Evolutionary conservation across 1,284 basidiomycete genomes (phyloP).

Genomic region (Cutaneotrichosporon dermatis): DNA sequence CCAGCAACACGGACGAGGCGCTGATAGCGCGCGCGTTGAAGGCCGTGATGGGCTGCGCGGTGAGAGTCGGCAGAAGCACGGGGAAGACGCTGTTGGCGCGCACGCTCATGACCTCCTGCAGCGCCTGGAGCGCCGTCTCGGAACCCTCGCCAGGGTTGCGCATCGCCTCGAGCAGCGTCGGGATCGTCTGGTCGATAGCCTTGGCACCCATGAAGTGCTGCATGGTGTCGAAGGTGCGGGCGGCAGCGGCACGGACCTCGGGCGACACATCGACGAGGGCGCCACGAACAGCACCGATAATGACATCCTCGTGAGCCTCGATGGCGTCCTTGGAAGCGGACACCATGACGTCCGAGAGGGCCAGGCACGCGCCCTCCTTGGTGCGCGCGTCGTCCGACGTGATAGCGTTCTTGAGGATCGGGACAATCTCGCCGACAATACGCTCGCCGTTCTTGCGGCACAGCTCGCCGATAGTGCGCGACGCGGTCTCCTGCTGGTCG

Average conservation of each 20-base stretch:
- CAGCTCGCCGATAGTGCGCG: conserved; percentile 79
- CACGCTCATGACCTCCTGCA: conserved; percentile 94
- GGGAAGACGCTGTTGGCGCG: conserved; percentile 92
- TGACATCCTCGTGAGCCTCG: conserved; percentile 84
- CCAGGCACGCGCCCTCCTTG: conserved; percentile 83
- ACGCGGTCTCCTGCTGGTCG: conserved; percentile 91
- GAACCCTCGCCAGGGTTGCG: conserved; percentile 84
- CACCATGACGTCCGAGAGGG: conserved; percentile 83
- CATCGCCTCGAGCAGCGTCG: conserved; percentile 87
- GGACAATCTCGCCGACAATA: conserved; percentile 77
- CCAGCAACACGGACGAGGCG: conserved; percentile 92
- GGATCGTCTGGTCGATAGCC: conserved; percentile 95
- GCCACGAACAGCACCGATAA: conserved; percentile 77
- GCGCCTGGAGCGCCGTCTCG: conserved; percentile 81
- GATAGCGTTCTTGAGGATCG: conserved; percentile 67
- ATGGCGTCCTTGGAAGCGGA: conserved; percentile 80
- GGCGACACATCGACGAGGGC: conserved; percentile 85
- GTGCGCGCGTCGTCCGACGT: conserved; percentile 67
- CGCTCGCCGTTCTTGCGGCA: conserved; percentile 96
- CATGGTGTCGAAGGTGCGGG: conserved; percentile 86
- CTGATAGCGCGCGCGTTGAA: conserved; percentile 94
- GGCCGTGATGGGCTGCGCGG: conserved; percentile 80
- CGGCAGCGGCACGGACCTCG: conserved; percentile 85
- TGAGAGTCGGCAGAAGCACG: conserved; percentile 90
- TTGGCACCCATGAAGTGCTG: conserved; percentile 80